phyloP scores from a whole-genome alignment of 129 eudicot genomes.

The Chrysanthemum lavandulifolium region DNA sequence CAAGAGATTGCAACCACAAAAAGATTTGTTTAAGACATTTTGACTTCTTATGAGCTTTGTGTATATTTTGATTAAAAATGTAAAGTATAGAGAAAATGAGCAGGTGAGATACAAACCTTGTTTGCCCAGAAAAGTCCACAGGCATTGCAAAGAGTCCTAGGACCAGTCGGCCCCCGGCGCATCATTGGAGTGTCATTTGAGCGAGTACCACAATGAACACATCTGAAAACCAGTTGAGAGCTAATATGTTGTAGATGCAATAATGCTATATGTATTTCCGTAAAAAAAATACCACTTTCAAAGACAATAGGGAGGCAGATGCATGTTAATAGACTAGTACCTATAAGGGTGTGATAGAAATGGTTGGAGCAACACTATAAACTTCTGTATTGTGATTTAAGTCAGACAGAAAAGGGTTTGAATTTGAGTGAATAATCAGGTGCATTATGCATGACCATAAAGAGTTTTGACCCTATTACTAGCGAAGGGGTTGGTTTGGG shows the following conservation, averaged over 20 bases:
- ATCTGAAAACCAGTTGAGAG: conserved; percentile 35
- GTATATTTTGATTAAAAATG: background rate
- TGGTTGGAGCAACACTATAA: conserved; percentile 11
- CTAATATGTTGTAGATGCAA: conserved; percentile 1
- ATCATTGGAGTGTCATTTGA: conserved; percentile 61
- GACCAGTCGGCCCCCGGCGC: conserved; percentile 76
- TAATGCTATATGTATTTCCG: conserved; percentile 9
- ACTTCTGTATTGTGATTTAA: conserved; percentile 17
- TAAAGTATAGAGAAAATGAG: background rate
- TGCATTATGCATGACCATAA: background rate
- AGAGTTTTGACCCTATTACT: conserved; percentile 10
- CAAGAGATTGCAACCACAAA: no score
- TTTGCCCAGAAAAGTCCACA: conserved; percentile 77
- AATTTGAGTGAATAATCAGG: background rate
- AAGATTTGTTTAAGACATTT: background rate
- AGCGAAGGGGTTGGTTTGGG: background rate
- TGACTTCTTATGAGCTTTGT: background rate
- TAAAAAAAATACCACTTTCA: conserved; percentile 1
- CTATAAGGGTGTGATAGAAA: background rate
- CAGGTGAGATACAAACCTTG: conserved; percentile 42
- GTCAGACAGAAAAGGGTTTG: conserved; percentile 6
- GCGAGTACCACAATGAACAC: conserved; percentile 61
- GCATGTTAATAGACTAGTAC: background rate
- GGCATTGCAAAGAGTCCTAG: conserved; percentile 74
- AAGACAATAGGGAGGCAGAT: background rate